Evolutionary conservation across 2,329 filamentous ascomycete species (phyloP).

Genomic region (Corynespora cassiicola): DNA sequence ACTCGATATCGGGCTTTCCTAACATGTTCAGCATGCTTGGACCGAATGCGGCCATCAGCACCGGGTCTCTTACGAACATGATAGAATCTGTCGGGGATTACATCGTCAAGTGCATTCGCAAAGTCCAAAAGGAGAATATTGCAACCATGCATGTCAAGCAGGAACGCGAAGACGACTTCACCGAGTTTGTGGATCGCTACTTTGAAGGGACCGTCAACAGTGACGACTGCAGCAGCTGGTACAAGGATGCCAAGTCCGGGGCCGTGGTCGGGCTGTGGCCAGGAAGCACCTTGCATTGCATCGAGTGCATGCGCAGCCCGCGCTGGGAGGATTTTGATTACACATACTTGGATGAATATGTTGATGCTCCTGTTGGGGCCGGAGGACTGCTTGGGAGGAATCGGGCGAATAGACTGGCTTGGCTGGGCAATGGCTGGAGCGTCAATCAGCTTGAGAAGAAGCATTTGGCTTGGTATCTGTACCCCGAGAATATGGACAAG

Average conservation of each 20-base stretch:
- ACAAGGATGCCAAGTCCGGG: constrained; percentile 34
- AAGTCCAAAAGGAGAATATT: constrained; percentile 52
- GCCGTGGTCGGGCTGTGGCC: constrained; percentile 43
- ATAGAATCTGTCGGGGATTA: constrained; percentile 49
- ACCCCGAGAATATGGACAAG: constrained; percentile 47
- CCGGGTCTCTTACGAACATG: constrained; percentile 50
- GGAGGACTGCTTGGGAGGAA: constrained; percentile 7
- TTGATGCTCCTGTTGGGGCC: constrained; percentile 19
- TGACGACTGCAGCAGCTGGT: constrained; percentile 45
- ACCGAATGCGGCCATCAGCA: constrained; percentile 49
- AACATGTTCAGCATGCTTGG: constrained; percentile 52
- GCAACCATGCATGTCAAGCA: constrained; percentile 40
- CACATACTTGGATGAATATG: constrained; percentile 24
- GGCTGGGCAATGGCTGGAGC: constrained; percentile 43
- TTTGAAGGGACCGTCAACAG: constrained; percentile 40
- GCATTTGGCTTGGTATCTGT: constrained; percentile 51
- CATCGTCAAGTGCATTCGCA: constrained; percentile 47
- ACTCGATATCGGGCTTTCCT: constrained; percentile 40
- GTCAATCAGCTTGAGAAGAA: constrained; percentile 32
- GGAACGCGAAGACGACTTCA: constrained; percentile 37
- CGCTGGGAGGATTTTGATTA: constrained; percentile 46
- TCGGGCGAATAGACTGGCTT: constrained; percentile 35
- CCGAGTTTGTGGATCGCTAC: constrained; percentile 38
- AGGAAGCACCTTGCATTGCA: constrained; percentile 37
- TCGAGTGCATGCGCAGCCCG: constrained; percentile 40